Evolutionary conservation across 768 basidiomycete genomes (phyloP), one percentile per base, ranked within the genome.

Genomic region (Mrakia frigida): DNA sequence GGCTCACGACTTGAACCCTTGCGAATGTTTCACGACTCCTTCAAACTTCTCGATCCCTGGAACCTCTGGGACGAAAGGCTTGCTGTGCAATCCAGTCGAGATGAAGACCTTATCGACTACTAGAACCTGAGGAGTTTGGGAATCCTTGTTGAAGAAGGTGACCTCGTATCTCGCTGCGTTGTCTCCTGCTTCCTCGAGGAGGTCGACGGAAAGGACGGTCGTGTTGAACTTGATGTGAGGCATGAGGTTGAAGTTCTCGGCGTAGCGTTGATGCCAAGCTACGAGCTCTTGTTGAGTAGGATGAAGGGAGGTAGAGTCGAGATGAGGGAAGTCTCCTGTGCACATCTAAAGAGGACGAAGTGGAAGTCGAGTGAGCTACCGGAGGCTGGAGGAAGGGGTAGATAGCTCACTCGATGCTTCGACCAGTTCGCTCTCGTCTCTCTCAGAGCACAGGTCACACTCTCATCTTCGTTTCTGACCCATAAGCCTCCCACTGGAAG

Each of bases 1-100:
- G 11, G 11, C 68, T 21, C 39, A 70, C 68, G 35, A 13, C 39
- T 41, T 43, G 43, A 70, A 50, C 9, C 16, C n/a, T 6, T 28
- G 25, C n/a, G 68, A 70, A 41, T 70, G 68, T 39, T 39, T 70
- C 21, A 70, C 68, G 18, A 28, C n/a, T n/a, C 68, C 68, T 28
- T 31, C 23, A 41, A 70, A 70, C 35, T 43, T 23, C 25, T 50
- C n/a, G 41, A 70, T 23, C 16, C 68, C 68, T 70, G 18, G 21
- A 23, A 70, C 10, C 21, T 50, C 41, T 23, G 69, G 69, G 14
- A 46, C 9, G 69, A 41, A 28, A 1, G 69, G 69, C 14, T 9
- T 5, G 11, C 46, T 37, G n/a, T 70, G 6, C 3, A 70, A 21
- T 18, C 69, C 69, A 31, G 43, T 70, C 0, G 69, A 3, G 23